These are phyloP conservation scores for Heliamphora pulchella DNA, from an alignment of 179 eudicot genomes.

Conservation along the genomic window DNA sequence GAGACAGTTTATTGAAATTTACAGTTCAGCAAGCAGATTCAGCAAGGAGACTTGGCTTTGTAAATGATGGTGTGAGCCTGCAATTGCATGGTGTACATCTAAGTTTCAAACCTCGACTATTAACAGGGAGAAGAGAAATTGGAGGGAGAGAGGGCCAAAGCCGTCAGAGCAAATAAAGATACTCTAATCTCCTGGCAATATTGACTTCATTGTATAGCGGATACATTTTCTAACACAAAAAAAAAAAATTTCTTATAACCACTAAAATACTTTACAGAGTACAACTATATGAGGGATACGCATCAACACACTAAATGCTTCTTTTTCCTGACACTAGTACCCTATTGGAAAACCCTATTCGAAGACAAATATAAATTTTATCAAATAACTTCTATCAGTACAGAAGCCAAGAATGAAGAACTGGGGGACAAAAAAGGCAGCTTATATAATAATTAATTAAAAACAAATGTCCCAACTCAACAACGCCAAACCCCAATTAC, in stretches of 20 bases:
- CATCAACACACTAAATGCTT: not conserved
- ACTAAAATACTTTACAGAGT: not conserved
- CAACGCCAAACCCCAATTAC: not conserved
- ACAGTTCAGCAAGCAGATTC: not conserved
- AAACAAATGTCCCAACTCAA: not conserved
- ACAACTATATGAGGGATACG: not conserved
- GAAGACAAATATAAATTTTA: not conserved
- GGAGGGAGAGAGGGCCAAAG: not conserved
- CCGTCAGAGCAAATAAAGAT: not conserved
- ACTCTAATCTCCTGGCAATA: not conserved
- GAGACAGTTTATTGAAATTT: not conserved
- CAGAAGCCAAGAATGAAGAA: not conserved
- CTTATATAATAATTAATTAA: not conserved
- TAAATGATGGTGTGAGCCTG: not conserved
- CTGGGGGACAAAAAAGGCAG: not conserved
- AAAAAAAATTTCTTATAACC: not conserved
- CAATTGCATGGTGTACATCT: not conserved
- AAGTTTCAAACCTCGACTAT: not conserved
- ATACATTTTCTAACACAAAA: not conserved
- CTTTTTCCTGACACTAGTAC: not conserved
- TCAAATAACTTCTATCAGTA: not conserved
- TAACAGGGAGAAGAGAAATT: not conserved
- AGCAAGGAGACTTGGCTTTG: conserved; percentile 1
- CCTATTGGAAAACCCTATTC: not conserved
- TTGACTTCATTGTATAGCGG: not conserved